Percentiles rank a stretch among this genome's conserved stretches.
phyloP scores from a whole-genome alignment of 208 protist species.

The Naegleria lovaniensis region DNA sequence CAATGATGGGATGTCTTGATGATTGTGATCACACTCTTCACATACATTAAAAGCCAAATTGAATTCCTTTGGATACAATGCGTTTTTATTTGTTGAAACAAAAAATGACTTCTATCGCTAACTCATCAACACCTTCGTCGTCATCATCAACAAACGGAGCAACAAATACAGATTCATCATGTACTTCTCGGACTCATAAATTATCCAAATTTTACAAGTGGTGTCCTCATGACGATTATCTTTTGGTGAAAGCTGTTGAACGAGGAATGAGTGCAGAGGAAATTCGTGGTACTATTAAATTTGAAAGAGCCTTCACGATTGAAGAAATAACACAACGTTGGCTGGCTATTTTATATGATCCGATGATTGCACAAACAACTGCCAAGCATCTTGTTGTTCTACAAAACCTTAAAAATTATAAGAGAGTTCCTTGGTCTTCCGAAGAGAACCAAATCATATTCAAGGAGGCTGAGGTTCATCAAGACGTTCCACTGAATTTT shows the following conservation, averaged over 20 bases:
- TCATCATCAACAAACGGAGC: not conserved
- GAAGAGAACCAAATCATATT: constrained; percentile 24
- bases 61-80: too few species aligned
- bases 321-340: constrained; percentile 19
- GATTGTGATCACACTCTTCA: not conserved
- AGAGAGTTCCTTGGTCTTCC: constrained; percentile 17
- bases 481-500: not conserved
- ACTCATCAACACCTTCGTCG: not conserved
- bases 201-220: constrained; percentile 19
- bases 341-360: constrained; percentile 1
- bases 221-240: constrained; percentile 10
- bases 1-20: constrained; percentile 19
- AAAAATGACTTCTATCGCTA: too few species aligned
- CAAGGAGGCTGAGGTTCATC: not conserved
- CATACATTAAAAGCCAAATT: not conserved
- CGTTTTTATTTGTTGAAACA: too few species aligned
- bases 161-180: not conserved
- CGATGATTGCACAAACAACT: not conserved
- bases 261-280: not conserved
- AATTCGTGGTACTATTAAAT: not conserved
- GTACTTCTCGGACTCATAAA: not conserved
- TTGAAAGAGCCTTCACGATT: not conserved
- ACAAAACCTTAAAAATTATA: not conserved
- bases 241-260: not conserved
- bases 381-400: not conserved